phyloP scores from a whole-genome alignment of 441 rosid species.

The Aleurites moluccanus region DNA sequence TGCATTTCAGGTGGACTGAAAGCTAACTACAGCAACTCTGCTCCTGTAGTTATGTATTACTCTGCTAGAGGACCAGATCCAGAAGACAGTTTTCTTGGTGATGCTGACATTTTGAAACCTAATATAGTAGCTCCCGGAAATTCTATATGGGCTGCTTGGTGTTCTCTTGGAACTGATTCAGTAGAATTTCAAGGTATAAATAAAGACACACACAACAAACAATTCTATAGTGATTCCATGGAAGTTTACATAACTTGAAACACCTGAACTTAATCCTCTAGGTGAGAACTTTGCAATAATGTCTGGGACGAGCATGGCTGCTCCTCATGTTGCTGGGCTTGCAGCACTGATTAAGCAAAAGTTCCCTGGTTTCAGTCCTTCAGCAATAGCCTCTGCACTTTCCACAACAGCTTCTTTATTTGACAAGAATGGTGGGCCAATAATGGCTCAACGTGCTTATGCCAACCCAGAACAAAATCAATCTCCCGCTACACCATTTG shows the following conservation, averaged over 20 bases:
- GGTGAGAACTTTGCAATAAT: slow-evolving; percentile 93
- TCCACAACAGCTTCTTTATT: slow-evolving; percentile 66
- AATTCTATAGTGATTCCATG: not conserved
- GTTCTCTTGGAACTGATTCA: slow-evolving; percentile 79
- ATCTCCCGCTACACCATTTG: slow-evolving; percentile 91
- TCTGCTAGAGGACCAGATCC: slow-evolving; percentile 99
- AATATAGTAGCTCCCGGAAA: slow-evolving; percentile 92
- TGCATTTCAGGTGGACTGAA: slow-evolving; percentile 75
- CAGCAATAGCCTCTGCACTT: slow-evolving; percentile 91
- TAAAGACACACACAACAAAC: not conserved
- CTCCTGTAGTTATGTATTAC: slow-evolving; percentile 83
- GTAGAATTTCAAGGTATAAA: slow-evolving; percentile 77
- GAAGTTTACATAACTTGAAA: not conserved
- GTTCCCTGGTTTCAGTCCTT: slow-evolving; percentile 70
- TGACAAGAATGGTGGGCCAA: slow-evolving; percentile 70
- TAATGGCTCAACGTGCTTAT: slow-evolving; percentile 94
- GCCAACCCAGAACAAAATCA: slow-evolving; percentile 71
- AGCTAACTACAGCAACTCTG: slow-evolving; percentile 67
- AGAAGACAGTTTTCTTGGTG: slow-evolving; percentile 59
- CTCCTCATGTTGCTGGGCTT: slow-evolving; percentile 94
- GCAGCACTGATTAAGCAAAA: slow-evolving; percentile 88
- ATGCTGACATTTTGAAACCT: slow-evolving; percentile 88
- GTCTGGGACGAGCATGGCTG: slow-evolving; percentile 99
- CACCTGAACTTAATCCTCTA: slow-evolving; percentile 27
- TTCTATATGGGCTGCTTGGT: slow-evolving; percentile 98